These are phyloP conservation scores for Colletotrichum tropicale DNA, from an alignment of 2,329 filamentous ascomycete genomes.

Conservation along the genomic window DNA sequence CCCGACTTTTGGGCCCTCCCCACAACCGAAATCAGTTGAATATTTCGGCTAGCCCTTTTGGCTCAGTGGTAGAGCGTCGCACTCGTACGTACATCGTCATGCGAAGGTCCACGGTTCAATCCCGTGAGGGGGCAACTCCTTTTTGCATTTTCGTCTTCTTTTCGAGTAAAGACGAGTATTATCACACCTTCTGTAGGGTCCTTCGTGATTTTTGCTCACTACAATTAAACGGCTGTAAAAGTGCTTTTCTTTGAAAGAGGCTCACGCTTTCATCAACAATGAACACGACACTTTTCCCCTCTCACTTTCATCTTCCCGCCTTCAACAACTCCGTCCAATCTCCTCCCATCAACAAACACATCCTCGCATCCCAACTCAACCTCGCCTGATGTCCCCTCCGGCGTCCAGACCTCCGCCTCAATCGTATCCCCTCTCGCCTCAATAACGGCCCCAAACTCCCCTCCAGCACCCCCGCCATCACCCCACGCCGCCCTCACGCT, in stretches of 20 bases:
- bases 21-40: neutral
- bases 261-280: neutral
- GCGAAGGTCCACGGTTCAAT: conserved; percentile 23
- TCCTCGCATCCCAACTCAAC: neutral
- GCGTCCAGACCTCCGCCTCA: conserved; percentile 5
- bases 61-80: conserved; percentile 23
- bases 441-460: neutral
- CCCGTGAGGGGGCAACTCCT: conserved; percentile 9
- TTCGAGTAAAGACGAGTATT: fast-evolving
- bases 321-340: neutral
- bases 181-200: neutral
- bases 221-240: neutral
- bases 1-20: fast-evolving
- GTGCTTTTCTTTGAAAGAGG: neutral
- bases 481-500: conserved; percentile 23
- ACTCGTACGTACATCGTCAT: conserved; percentile 7
- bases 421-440: neutral
- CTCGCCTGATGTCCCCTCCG: neutral
- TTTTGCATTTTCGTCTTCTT: neutral
- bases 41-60: neutral
- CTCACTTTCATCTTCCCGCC: neutral
- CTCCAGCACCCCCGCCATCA: neutral
- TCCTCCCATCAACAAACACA: neutral
- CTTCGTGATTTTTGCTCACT: neutral
- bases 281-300: neutral